Evolutionary conservation across 1,139 yeast species (phyloP), one percentile per base, ranked within the genome.

Genomic region (Chernovozyma sophiae-reginae): DNA sequence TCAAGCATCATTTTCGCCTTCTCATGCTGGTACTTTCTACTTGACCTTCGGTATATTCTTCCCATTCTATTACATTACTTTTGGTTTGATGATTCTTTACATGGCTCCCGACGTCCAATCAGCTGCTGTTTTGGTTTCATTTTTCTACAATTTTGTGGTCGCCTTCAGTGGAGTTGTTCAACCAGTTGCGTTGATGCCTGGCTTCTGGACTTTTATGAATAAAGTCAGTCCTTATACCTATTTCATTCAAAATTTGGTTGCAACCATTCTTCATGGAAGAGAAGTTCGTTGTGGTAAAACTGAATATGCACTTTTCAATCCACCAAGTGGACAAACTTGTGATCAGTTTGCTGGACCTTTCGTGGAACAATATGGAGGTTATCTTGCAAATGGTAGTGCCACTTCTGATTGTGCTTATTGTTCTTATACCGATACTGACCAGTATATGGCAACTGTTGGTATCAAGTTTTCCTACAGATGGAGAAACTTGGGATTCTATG

Each of bases 151-250:
- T 5, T 74, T 79, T 43, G 60, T 77, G 58, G 65, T 79, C 39
- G 63, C 72, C 10, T 79, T 79, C 62, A 72, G 81, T 51, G 86
- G 86, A 55, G 81, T 80, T 41, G 73, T 77, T 36, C 85, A 79
- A 52, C 82, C 83, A 13, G 62, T 59, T 16, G 39, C 49, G 3
- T 61, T 74, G 39, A 72, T 80, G 74, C 85, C 84, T n/a, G 79
- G 80, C 2, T 82, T 84, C 62, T 83, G 82, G 81, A 58, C 55
- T 1, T 60, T 60, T 39, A 81, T 84, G 86, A 77, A 80, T 62
- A 75, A 80, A 51, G 73, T 74, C 2, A 77, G 85, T 5, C 92
- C 92, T 18, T 74, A 77, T 58, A 80, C 87, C 1, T 84, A 82
- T 49, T 66, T 79, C 46, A 72, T 83, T 37, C 79, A 78, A 37